phyloP scores from a whole-genome alignment of 805 yeast genomes.

The Blastobotrys robertii region DNA sequence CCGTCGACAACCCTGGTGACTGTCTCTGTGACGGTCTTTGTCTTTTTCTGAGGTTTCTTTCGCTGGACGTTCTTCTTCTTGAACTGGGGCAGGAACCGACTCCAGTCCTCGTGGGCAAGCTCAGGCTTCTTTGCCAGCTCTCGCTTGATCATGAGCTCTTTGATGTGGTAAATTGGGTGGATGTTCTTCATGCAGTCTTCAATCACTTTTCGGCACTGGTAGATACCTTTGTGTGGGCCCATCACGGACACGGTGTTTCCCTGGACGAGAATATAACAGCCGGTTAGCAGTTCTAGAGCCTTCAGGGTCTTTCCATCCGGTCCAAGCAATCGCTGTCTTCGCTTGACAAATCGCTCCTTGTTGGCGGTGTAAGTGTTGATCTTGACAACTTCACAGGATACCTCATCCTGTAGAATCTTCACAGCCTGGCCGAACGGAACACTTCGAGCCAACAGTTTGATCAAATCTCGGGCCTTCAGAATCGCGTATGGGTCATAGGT shows the following conservation, averaged over 20 bases:
- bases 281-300: constrained; percentile 90
- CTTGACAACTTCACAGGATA: constrained; percentile 93
- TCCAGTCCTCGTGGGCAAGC: constrained; percentile 93
- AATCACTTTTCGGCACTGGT: constrained; percentile 84
- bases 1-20: constrained; percentile 55
- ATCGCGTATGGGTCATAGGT: constrained; percentile 93
- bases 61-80: constrained; percentile 94
- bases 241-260: constrained; percentile 95
- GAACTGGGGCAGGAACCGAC: constrained; percentile 90
- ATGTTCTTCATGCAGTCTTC: constrained; percentile 96
- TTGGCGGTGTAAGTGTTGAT: constrained; percentile 83
- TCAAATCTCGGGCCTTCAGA: constrained; percentile 88
- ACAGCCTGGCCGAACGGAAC: constrained; percentile 97
- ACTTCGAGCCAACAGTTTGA: constrained; percentile 86
- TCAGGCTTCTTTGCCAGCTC: constrained; percentile 94
- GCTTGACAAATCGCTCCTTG: constrained; percentile 87
- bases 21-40: constrained; percentile 43
- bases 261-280: constrained; percentile 91
- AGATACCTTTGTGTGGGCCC: constrained; percentile 93
- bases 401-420: constrained; percentile 81
- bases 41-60: constrained; percentile 67
- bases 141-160: constrained; percentile 94
- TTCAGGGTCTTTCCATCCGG: constrained; percentile 95
- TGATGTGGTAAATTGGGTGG: constrained; percentile 96
- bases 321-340: constrained; percentile 93